Evolutionary conservation across 306 rosid genomes (phyloP).

Genomic region (Ochetophila trinervis): DNA sequence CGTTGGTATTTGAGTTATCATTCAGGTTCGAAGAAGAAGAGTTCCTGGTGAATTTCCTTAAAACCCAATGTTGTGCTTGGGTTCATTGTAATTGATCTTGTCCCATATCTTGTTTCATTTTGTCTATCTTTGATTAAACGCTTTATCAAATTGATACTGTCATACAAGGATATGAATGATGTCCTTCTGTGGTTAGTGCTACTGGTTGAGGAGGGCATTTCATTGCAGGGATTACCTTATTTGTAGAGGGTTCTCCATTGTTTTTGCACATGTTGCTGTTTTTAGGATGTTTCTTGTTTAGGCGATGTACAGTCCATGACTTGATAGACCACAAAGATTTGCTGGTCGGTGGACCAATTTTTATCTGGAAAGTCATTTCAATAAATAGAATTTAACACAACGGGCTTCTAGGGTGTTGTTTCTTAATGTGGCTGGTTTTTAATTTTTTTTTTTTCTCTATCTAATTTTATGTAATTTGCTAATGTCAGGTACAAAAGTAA

Average conservation of each 20-base stretch:
- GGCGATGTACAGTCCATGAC: conserved; percentile 58
- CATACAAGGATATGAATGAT: conserved; percentile 11
- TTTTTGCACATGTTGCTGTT: conserved; percentile 28
- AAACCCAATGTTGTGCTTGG: conserved; percentile 10
- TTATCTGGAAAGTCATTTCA: conserved; percentile 21
- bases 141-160: conserved; percentile 15
- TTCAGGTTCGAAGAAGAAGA: conserved; percentile 46
- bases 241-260: conserved; percentile 30
- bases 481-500: too few relatives aligned
- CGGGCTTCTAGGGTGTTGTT: not conserved
- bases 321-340: conserved; percentile 40
- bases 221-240: conserved; percentile 19
- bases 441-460: too few relatives aligned
- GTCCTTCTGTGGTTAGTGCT: conserved; percentile 23
- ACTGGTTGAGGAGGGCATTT: conserved; percentile 26
- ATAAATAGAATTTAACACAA: conserved; percentile 10
- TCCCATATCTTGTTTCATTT: conserved; percentile 2
- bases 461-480: too few relatives aligned
- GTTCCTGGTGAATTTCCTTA: conserved; percentile 49
- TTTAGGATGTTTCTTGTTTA: conserved; percentile 45
- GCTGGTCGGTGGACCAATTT: conserved; percentile 38
- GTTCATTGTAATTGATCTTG: conserved; percentile 2
- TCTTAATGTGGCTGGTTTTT: too few relatives aligned
- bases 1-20: conserved; percentile 64
- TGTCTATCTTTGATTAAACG: conserved; percentile 14